These are phyloP conservation scores for Exophiala bonariae DNA, from an alignment of 2,329 filamentous ascomycete species.

Conservation along the genomic window DNA sequence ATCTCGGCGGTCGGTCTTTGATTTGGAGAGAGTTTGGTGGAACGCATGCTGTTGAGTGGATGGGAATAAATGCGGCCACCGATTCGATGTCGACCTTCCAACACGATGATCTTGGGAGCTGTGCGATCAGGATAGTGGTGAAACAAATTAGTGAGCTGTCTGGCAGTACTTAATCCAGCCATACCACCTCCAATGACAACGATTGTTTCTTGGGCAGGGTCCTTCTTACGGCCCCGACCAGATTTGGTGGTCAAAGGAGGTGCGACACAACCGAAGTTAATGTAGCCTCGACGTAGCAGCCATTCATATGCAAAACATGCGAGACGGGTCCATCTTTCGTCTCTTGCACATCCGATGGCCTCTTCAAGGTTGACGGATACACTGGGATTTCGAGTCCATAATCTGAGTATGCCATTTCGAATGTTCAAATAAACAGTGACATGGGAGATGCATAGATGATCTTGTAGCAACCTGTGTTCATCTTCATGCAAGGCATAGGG, in stretches of 20 bases:
- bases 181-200: conserved; percentile 92
- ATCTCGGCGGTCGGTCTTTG: conserved; percentile 83
- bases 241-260: conserved; percentile 52
- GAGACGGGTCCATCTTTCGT: conserved; percentile 83
- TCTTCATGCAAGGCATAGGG: conserved; percentile 83
- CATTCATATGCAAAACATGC: conserved; percentile 89
- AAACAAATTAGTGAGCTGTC: conserved; percentile 85
- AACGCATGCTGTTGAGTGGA: conserved; percentile 61
- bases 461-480: conserved; percentile 77
- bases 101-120: conserved; percentile 71
- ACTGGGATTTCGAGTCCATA: conserved; percentile 87
- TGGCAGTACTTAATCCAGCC: conserved; percentile 85
- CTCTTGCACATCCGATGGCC: conserved; percentile 85
- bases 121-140: conserved; percentile 73
- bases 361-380: conserved; percentile 79
- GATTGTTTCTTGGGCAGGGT: conserved; percentile 66
- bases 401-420: conserved; percentile 84
- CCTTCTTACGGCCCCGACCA: conserved; percentile 44
- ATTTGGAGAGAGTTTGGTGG: conserved; percentile 51
- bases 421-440: conserved; percentile 96
- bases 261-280: conserved; percentile 92
- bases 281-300: conserved; percentile 86
- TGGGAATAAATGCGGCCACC: conserved; percentile 94
- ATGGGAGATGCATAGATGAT: conserved; percentile 82
- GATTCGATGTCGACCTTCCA: conserved; percentile 84